Evolutionary conservation across 164 flowering plant genomes (phyloP), one percentile per base, ranked within the genome.

Genomic region (Sedum album): DNA sequence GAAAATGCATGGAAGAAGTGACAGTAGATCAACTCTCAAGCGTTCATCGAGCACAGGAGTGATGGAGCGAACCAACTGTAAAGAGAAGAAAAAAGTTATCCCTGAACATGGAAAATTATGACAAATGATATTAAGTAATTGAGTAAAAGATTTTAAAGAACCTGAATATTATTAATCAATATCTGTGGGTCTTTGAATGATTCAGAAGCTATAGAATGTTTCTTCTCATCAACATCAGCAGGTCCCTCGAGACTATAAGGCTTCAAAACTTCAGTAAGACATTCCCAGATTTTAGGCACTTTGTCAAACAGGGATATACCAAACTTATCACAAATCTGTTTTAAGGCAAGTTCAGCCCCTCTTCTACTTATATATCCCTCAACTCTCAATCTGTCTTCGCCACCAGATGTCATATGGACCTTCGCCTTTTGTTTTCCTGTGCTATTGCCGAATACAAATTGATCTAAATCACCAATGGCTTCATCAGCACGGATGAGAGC

Each of bases 131-230:
- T 55, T n/a, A 10, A 26, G 61, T 13, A 25, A 26, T 26, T 23
- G 61, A 55, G 17, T 55, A 25, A 25, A 55, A 57, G 33, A 57
- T 10, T 11, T 21, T 66, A 44, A 28, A 61, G 2, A 71, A 91
- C 98, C 91, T 93, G 99, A 65, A 95, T 88, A 75, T 95, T 95
- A 72, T 92, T 92, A 65, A 95, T 95, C 77, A 95, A 74, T 67
- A 80, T 71, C 74, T 95, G 99, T 38, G 92, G 96, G 79, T 90
- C 96, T 72, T 82, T 83, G n/a, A 88, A 71, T 55, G 81, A 77
- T 18, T 82, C 87, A 72, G 85, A 80, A 41, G 81, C 71, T 42
- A 55, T 51, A 8, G 69, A 66, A 49, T 70, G 69, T 63, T 76
- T 73, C 68, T 76, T 67, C 60, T 81, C 84, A 72, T 87, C 82